phyloP scores from a whole-genome alignment of 192 early-diverging fungal genomes.

The Coemansia sp. region DNA sequence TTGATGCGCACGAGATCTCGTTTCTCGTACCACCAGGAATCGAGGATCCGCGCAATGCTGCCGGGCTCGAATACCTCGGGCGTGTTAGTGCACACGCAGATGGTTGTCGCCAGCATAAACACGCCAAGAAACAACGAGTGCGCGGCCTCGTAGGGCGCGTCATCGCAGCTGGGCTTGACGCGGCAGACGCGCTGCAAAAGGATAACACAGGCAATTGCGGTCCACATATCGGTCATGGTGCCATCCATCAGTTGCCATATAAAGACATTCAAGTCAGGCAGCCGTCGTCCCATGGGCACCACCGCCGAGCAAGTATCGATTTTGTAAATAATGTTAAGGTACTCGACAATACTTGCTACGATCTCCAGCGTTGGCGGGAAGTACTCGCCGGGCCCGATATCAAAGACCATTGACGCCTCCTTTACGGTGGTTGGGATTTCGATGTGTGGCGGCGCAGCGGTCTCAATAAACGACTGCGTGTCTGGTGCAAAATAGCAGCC shows the following conservation, averaged over 20 bases:
- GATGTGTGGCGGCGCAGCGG: background rate
- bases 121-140: slow-evolving; percentile 43
- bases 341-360: slow-evolving; percentile 27
- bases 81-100: slow-evolving; percentile 14
- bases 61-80: slow-evolving; percentile 14
- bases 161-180: slow-evolving; percentile 3
- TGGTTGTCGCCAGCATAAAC: slow-evolving; percentile 26
- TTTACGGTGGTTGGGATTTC: slow-evolving; percentile 7
- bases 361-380: slow-evolving; percentile 35
- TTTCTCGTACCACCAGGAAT: slow-evolving; percentile 20
- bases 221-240: slow-evolving; percentile 31
- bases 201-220: slow-evolving; percentile 33
- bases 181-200: slow-evolving; percentile 25
- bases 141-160: slow-evolving; percentile 36
- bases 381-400: background rate
- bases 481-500: slow-evolving; percentile 28
- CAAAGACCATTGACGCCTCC: slow-evolving; percentile 1
- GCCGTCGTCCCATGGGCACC: slow-evolving; percentile 29
- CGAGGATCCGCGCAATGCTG: slow-evolving; percentile 18
- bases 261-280: slow-evolving; percentile 33
- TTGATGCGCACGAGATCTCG: slow-evolving; percentile 20
- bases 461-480: slow-evolving; percentile 24
- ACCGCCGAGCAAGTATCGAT: slow-evolving; percentile 23
- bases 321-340: slow-evolving; percentile 21
- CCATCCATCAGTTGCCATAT: slow-evolving; percentile 42